Conservation (phyloP, 345 rosid species). For the Durio zibethinus region DNA sequence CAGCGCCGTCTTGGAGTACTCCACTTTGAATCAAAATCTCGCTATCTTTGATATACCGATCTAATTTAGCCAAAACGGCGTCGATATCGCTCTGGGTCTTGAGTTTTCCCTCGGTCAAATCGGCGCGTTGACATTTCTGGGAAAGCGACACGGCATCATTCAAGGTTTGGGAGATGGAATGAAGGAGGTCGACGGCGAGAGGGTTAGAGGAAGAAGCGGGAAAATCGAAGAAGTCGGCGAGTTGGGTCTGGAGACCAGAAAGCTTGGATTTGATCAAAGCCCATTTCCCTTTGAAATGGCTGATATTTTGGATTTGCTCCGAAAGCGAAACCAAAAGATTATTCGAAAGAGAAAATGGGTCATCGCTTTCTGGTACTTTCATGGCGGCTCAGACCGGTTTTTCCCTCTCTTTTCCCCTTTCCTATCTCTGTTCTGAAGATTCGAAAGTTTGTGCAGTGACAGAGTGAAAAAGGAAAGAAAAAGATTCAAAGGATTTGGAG, state of each 20-base stretch:
- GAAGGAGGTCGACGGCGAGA: constrained; percentile 55
- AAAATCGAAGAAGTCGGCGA: constrained; percentile 57
- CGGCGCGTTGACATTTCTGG: constrained; percentile 40
- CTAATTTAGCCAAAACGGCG: constrained; percentile 61
- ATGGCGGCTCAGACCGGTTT: constrained; percentile 33
- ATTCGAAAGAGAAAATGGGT: constrained; percentile 31
- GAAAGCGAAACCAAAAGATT: constrained; percentile 42
- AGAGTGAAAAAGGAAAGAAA: not conserved
- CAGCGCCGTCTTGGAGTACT: constrained; percentile 39
- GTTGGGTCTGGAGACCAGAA: constrained; percentile 52
- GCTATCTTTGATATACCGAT: constrained; percentile 59
- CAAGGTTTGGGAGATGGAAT: constrained; percentile 47
- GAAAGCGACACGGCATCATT: constrained; percentile 48
- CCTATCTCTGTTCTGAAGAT: not conserved
- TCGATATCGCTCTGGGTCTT: constrained; percentile 87
- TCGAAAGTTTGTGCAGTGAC: not conserved
- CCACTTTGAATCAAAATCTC: constrained; percentile 68
- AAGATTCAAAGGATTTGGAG: constrained; percentile 6
- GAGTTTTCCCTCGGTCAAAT: constrained; percentile 72
- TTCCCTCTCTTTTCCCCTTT: not conserved
- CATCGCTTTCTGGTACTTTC: constrained; percentile 49
- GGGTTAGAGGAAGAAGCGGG: constrained; percentile 42
- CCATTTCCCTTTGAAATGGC: constrained; percentile 78
- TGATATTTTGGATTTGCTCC: constrained; percentile 38
- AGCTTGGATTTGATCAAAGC: constrained; percentile 57